phyloP scores from a whole-genome alignment of 2,329 filamentous ascomycete genomes.

The Trichoderma arundinaceum region DNA sequence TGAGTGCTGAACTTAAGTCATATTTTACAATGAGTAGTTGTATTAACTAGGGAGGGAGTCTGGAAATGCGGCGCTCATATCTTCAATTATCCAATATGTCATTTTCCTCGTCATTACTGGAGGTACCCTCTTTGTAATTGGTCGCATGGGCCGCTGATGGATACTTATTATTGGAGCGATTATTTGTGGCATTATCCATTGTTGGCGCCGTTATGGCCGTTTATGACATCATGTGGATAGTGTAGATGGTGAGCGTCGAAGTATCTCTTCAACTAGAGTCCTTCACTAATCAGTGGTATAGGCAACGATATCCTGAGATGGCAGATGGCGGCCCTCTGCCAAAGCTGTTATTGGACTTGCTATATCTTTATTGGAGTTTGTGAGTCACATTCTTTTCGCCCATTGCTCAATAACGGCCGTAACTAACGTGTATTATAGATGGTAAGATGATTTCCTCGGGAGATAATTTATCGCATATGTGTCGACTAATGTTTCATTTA shows the following conservation, averaged over 20 bases:
- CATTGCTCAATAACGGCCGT: neutral
- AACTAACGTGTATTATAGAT: neutral
- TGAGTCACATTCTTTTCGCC: neutral
- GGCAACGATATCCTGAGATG: slow-evolving; percentile 4
- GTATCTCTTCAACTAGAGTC: neutral
- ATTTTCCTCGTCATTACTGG: slow-evolving; percentile 12
- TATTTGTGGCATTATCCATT: neutral
- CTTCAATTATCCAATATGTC: slow-evolving; percentile 16
- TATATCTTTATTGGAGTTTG: slow-evolving; percentile 14
- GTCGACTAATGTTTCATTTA: neutral
- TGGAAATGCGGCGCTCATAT: slow-evolving; percentile 3
- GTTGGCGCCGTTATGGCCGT: slow-evolving; percentile 13
- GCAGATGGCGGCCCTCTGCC: slow-evolving; percentile 2
- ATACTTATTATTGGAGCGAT: slow-evolving; percentile 6
- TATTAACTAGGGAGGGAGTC: neutral
- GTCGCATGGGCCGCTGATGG: slow-evolving; percentile 11
- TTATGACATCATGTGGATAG: slow-evolving; percentile 10
- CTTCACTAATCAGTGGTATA: neutral
- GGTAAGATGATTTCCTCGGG: neutral
- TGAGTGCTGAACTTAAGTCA: neutral
- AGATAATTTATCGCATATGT: too few relatives aligned
- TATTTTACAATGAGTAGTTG: too few relatives aligned
- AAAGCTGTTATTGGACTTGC: slow-evolving; percentile 6
- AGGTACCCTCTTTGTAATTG: slow-evolving; percentile 49
- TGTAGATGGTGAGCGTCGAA: neutral